Percentiles rank a stretch among this genome's conserved stretches.
phyloP scores from a whole-genome alignment of 352 stramenopile species.

The Peronospora destructor region DNA sequence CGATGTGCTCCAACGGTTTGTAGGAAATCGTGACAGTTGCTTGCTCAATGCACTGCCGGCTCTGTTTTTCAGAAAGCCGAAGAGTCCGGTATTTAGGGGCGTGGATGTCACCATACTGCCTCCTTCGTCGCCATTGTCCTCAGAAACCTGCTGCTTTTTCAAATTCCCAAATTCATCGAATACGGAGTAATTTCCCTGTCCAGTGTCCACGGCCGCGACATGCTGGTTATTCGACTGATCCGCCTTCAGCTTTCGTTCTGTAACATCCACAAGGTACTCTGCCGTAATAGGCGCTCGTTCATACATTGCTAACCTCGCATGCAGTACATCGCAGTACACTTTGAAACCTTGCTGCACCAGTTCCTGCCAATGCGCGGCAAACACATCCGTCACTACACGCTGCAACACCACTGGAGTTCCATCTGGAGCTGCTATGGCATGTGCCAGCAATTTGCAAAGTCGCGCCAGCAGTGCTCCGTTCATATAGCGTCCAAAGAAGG shows the following conservation, averaged over 20 bases:
- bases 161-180: constrained; percentile 82
- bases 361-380: constrained; percentile 54
- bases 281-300: constrained; percentile 47
- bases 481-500: constrained; percentile 58
- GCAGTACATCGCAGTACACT: constrained; percentile 54
- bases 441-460: constrained; percentile 43
- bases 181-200: constrained; percentile 52
- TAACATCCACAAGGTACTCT: constrained; percentile 65
- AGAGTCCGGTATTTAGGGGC: constrained; percentile 60
- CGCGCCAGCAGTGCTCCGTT: constrained; percentile 46
- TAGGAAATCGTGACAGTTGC: constrained; percentile 48
- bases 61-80: constrained; percentile 70
- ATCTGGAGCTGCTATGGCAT: constrained; percentile 30
- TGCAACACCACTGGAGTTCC: constrained; percentile 42
- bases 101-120: constrained; percentile 7
- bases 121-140: constrained; percentile 1
- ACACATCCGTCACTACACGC: constrained; percentile 53
- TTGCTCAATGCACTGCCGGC: constrained; percentile 58
- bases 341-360: constrained; percentile 46
- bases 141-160: constrained; percentile 37
- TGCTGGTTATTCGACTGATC: constrained; percentile 33
- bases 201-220: constrained; percentile 44
- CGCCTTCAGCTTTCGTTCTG: constrained; percentile 51
- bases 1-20: constrained; percentile 21
- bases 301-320: constrained; percentile 54